These are phyloP conservation scores for Blastomyces parvus DNA, from an alignment of 2,329 filamentous ascomycete species.

Conservation along the genomic window DNA sequence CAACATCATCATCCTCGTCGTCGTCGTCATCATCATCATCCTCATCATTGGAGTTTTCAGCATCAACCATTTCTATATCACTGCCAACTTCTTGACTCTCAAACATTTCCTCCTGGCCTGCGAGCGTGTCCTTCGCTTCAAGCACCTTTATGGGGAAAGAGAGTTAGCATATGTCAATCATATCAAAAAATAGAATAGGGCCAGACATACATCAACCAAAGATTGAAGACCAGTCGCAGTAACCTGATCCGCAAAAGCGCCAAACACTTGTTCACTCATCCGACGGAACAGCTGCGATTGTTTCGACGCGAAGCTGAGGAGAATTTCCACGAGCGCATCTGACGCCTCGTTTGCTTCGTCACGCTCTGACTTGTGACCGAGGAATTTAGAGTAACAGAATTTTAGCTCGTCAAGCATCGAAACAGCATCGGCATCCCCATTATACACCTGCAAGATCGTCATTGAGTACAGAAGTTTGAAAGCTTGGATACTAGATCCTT, in stretches of 20 bases:
- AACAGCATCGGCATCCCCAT: constrained; percentile 76
- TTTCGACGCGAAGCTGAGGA: constrained; percentile 81
- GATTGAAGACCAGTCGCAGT: constrained; percentile 62
- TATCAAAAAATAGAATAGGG: neutral
- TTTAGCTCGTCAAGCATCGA: constrained; percentile 74
- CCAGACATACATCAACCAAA: constrained; percentile 38
- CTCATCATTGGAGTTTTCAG: constrained; percentile 13
- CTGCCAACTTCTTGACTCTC: constrained; percentile 49
- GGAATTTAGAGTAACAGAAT: constrained; percentile 58
- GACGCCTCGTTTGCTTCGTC: constrained; percentile 45
- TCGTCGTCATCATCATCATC: constrained; percentile 3
- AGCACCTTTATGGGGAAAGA: constrained; percentile 53
- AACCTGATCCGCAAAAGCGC: constrained; percentile 66
- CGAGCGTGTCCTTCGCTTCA: constrained; percentile 65
- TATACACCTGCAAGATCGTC: constrained; percentile 79
- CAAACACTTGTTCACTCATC: constrained; percentile 79
- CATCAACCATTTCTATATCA: constrained; percentile 27
- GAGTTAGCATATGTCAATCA: constrained; percentile 14
- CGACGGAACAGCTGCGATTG: constrained; percentile 76
- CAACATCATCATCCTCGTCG: constrained; percentile 14
- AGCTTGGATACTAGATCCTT: constrained; percentile 44
- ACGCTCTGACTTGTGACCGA: constrained; percentile 44
- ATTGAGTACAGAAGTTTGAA: constrained; percentile 75
- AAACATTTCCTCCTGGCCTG: constrained; percentile 81
- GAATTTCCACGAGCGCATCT: constrained; percentile 71